phyloP scores from a whole-genome alignment of 2,329 filamentous ascomycete genomes.

The Arthrobotrys conoides region DNA sequence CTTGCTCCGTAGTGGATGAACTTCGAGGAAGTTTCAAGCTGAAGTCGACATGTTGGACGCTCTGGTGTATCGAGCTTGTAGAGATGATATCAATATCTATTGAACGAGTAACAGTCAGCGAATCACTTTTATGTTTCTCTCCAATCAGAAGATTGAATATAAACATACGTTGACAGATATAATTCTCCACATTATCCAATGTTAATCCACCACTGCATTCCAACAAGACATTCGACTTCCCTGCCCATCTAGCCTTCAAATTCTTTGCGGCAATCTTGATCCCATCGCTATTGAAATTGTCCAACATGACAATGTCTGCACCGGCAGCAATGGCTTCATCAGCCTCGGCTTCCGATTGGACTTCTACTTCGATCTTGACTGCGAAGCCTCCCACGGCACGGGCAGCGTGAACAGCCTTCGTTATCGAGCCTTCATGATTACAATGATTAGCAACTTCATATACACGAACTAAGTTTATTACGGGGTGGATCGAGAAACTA shows the following conservation, averaged over 20 bases:
- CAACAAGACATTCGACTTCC: slow-evolving; percentile 79
- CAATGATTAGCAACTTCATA: slow-evolving; percentile 51
- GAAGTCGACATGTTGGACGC: slow-evolving; percentile 93
- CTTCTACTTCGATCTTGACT: slow-evolving; percentile 96
- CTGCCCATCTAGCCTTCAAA: slow-evolving; percentile 85
- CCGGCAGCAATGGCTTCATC: slow-evolving; percentile 91
- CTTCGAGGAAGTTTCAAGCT: slow-evolving; percentile 84
- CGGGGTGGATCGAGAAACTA: neutral
- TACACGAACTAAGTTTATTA: neutral
- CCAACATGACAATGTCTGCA: slow-evolving; percentile 96
- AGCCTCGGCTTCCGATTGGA: slow-evolving; percentile 87
- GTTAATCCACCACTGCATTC: slow-evolving; percentile 94
- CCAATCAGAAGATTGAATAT: neutral
- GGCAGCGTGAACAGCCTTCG: slow-evolving; percentile 85
- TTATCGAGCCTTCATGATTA: slow-evolving; percentile 75
- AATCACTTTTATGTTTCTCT: slow-evolving; percentile 65
- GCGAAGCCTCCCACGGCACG: slow-evolving; percentile 88
- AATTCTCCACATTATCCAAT: slow-evolving; percentile 83
- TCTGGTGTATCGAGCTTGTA: slow-evolving; percentile 87
- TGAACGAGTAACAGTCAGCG: slow-evolving; percentile 61
- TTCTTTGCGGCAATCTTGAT: slow-evolving; percentile 80
- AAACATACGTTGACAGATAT: slow-evolving; percentile 79
- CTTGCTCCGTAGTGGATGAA: neutral
- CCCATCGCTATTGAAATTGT: slow-evolving; percentile 89
- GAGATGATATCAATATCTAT: slow-evolving; percentile 93